Evolutionary conservation across 805 yeast genomes (phyloP).

Genomic region (Isabelozyma gotoi): DNA sequence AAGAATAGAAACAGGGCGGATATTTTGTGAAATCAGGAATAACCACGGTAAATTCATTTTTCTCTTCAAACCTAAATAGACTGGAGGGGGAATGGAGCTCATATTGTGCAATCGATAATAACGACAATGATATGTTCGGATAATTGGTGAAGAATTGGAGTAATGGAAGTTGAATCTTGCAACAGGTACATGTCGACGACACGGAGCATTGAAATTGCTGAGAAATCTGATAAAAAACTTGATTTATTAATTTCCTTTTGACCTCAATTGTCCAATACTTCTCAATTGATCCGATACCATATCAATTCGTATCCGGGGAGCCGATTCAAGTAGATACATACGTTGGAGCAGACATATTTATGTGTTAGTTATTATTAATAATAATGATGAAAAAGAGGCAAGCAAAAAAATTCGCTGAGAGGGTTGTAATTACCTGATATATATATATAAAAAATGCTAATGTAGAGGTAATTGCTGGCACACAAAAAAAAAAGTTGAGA

Average conservation of each 20-base stretch:
- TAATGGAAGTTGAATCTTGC: neutral
- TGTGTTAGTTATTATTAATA: slow-evolving; percentile 6
- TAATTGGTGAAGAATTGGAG: neutral
- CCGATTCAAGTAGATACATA: slow-evolving; percentile 22
- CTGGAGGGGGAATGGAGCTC: too few species aligned
- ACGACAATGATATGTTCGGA: too few species aligned
- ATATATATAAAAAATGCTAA: neutral
- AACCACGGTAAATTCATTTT: too few species aligned
- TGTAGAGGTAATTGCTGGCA: neutral
- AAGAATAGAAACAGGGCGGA: neutral
- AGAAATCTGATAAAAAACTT: too few species aligned
- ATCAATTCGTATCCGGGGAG: neutral
- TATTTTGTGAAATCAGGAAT: neutral
- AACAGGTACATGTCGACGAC: too few species aligned
- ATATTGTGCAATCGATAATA: too few species aligned
- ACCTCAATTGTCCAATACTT: neutral
- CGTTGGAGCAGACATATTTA: slow-evolving; percentile 42
- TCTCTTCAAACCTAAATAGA: too few species aligned
- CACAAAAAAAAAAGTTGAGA: neutral
- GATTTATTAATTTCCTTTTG: too few species aligned
- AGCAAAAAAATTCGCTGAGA: slow-evolving; percentile 1
- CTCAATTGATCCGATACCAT: neutral
- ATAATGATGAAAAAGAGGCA: slow-evolving; percentile 4
- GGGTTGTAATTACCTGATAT: neutral
- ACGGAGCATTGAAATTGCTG: too few species aligned